phyloP scores from a whole-genome alignment of 495 filamentous ascomycete species.

The Acidiella bohemica region DNA sequence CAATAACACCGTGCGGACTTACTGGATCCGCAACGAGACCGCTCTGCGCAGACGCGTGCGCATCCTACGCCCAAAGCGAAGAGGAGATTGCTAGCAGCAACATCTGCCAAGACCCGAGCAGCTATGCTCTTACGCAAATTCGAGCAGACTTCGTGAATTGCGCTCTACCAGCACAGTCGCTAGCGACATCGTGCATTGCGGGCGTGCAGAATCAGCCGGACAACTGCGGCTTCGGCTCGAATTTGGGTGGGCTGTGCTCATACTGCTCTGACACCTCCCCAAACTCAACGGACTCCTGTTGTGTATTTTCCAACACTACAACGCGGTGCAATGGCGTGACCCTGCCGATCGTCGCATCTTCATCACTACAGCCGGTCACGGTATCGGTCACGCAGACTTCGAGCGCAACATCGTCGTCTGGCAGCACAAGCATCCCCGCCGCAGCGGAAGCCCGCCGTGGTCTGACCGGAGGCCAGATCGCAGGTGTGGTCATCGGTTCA shows the following conservation, averaged over 20 bases:
- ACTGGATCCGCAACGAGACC: slow-evolving; percentile 51
- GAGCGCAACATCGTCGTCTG: slow-evolving; percentile 28
- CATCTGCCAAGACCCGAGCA: slow-evolving; percentile 52
- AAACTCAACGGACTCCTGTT: slow-evolving; percentile 93
- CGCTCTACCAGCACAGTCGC: slow-evolving; percentile 61
- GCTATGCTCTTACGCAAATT: slow-evolving; percentile 59
- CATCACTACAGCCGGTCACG: slow-evolving; percentile 33
- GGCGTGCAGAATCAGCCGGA: slow-evolving; percentile 68
- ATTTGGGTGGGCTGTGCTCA: slow-evolving; percentile 70
- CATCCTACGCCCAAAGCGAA: slow-evolving; percentile 75
- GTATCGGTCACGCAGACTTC: slow-evolving; percentile 28
- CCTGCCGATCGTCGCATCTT: slow-evolving; percentile 58
- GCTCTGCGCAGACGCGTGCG: slow-evolving; percentile 83
- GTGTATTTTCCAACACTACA: slow-evolving; percentile 63
- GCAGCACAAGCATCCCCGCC: slow-evolving; percentile 32
- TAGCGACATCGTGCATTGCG: slow-evolving; percentile 60
- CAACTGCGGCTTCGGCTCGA: slow-evolving; percentile 76
- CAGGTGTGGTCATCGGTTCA: slow-evolving; percentile 77
- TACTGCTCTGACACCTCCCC: slow-evolving; percentile 72
- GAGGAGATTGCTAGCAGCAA: slow-evolving; percentile 65
- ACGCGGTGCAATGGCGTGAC: slow-evolving; percentile 55
- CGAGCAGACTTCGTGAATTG: slow-evolving; percentile 89
- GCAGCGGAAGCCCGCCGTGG: slow-evolving; percentile 29
- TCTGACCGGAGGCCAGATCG: slow-evolving; percentile 72
- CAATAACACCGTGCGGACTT: slow-evolving; percentile 55